Evolutionary conservation across 2,329 filamentous ascomycete species (phyloP).

Genomic region (Botrytis galanthina): DNA sequence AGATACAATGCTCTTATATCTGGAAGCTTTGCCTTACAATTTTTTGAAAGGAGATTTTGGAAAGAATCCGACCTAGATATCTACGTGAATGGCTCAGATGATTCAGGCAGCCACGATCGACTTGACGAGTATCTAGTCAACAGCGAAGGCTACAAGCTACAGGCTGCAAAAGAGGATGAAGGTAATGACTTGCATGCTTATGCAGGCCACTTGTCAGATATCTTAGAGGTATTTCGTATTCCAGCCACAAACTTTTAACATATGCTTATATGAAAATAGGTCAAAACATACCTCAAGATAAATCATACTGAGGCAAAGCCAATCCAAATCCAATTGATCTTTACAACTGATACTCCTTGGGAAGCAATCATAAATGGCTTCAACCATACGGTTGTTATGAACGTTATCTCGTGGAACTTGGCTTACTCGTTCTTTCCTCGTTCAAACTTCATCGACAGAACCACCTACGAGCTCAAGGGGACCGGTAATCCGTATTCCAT

Average conservation of each 20-base stretch:
- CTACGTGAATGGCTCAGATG: conserved; percentile 4
- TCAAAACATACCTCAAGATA: neutral
- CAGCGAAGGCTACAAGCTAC: neutral
- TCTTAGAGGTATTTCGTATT: neutral
- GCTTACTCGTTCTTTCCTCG: conserved; percentile 5
- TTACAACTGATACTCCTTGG: neutral
- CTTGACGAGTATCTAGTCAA: neutral
- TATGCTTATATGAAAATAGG: neutral
- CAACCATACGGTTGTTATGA: neutral
- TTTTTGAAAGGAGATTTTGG: conserved; percentile 20
- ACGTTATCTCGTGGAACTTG: conserved; percentile 6
- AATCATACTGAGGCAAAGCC: neutral
- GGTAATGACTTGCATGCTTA: neutral
- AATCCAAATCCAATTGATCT: neutral
- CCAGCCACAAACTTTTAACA: too few relatives aligned
- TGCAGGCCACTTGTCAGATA: neutral
- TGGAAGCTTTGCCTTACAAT: conserved; percentile 23
- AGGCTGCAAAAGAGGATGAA: neutral
- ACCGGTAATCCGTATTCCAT: neutral
- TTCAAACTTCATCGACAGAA: neutral
- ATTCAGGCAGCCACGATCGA: neutral
- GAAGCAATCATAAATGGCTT: neutral
- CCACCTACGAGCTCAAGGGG: neutral
- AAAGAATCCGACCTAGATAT: conserved; percentile 21
- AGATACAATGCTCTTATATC: conserved; percentile 17